Base-by-base conservation (phyloP, 352 stramenopile genomes). In the Pythium brassicae region DNA sequence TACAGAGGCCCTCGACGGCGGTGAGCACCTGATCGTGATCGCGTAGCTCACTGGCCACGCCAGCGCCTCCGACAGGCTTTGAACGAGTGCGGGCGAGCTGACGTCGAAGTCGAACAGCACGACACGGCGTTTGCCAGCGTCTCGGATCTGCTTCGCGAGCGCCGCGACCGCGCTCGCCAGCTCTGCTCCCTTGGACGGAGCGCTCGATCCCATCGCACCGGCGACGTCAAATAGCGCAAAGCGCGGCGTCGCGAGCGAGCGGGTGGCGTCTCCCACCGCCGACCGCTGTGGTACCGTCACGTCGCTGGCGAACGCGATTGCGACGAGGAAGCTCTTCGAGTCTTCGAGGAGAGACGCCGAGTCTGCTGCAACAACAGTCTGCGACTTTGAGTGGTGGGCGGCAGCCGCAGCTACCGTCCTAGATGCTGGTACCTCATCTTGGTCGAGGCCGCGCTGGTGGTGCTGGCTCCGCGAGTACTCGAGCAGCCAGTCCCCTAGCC, bases 401-500 rank as follows among this genome's bases (percentile, higher is more conserved):
- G 20, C 22, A 10, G 20, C 4, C 32, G 44, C 34, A n/a, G n/a
- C n/a, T n/a, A n/a, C n/a, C 4, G 8, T 23, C 4, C 3, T n/a
- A 7, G 22, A 26, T 27, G 42, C 2, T n/a, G 19, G 8, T 10
- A 3, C 11, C n/a, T 5, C 4, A 5, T 12, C 50, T 12, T 22
- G 23, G 4, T 46, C 40, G 8, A 12, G 1, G 12, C 43, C n/a
- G 11, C 56, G 37, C 26, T 46, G 46, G 32, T 55, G 35, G 25
- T 56, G 47, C 55, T 55, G 55, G 14, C 25, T 22, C 14, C 47
- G 47, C 11, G 47, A 20, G 17, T 46, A 62, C 37, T 50, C 42
- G n/a, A 87, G 45, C 29, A 87, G 55, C 74, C 74, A 84, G 46
- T 75, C 49, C 15, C 76, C 74, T 9, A 87, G 70, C 76, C 74